These are phyloP conservation scores for Croton setiger DNA, from an alignment of 441 rosid genomes.

Conservation along the genomic window DNA sequence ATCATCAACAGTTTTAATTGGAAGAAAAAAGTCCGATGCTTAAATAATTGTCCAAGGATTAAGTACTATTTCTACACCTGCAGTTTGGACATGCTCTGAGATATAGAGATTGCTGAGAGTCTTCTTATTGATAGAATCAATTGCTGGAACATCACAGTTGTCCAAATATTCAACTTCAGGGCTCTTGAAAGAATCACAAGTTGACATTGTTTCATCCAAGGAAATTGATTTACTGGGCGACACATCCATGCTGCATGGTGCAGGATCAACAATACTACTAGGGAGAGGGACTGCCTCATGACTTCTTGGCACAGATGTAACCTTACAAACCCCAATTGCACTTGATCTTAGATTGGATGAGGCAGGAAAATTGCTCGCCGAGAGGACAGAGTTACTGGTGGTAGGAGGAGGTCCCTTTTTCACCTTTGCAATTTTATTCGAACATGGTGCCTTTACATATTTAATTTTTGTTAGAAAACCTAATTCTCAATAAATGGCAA, in stretches of 20 bases:
- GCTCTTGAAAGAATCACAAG: slow-evolving; percentile 73
- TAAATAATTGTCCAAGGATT: not conserved
- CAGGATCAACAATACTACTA: slow-evolving; percentile 22
- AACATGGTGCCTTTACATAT: slow-evolving; percentile 44
- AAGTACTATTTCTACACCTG: slow-evolving; percentile 33
- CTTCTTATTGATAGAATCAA: slow-evolving; percentile 61
- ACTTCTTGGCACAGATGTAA: slow-evolving; percentile 29
- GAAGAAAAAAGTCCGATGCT: not conserved
- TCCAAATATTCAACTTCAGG: slow-evolving; percentile 78
- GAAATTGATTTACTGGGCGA: slow-evolving; percentile 66
- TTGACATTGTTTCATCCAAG: slow-evolving; percentile 76
- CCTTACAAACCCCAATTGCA: slow-evolving; percentile 30
- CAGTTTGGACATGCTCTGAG: slow-evolving; percentile 42
- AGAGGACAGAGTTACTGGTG: slow-evolving; percentile 22
- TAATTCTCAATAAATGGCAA: not conserved
- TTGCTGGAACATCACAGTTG: slow-evolving; percentile 36
- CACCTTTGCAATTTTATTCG: slow-evolving; percentile 51
- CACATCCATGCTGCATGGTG: slow-evolving; percentile 34
- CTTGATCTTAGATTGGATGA: slow-evolving; percentile 30
- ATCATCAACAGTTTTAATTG: not conserved
- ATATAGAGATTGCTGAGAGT: slow-evolving; percentile 69
- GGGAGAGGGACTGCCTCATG: slow-evolving; percentile 26
- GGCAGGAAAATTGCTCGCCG: slow-evolving; percentile 24
- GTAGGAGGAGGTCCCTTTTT: slow-evolving; percentile 42
- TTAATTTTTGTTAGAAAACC: slow-evolving; percentile 13